Conservation (phyloP, 2,329 filamentous ascomycete species). For the Cercospora sesami region DNA sequence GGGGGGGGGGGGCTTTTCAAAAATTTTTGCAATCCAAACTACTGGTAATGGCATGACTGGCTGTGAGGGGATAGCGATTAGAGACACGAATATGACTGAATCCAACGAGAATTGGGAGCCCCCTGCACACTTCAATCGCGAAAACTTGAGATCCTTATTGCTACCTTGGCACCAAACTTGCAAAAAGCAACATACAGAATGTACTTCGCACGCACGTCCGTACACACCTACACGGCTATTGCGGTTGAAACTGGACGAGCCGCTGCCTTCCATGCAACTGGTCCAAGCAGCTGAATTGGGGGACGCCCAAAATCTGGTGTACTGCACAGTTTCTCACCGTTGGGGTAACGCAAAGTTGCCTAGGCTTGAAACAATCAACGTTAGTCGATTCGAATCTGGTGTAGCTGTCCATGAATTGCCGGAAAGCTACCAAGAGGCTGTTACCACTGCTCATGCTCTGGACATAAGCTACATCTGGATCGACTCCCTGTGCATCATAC, state of each 20-base stretch:
- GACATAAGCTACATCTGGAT: no score
- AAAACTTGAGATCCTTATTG: neutral
- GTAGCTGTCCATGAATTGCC: no score
- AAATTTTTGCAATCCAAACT: no score
- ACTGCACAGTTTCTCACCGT: neutral
- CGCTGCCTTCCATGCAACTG: neutral
- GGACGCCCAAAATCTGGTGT: neutral
- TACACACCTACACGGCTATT: neutral
- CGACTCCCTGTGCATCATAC: no score
- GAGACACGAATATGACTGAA: neutral
- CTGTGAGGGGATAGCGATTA: neutral
- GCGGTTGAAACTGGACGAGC: neutral
- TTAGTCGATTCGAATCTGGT: no score
- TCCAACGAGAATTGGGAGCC: neutral
- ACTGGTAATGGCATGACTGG: no score
- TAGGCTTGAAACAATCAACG: no score
- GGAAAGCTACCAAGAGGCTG: no score
- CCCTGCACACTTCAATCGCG: neutral
- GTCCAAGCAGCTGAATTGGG: neutral
- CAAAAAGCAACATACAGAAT: neutral
- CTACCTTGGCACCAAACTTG: neutral
- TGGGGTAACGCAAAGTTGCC: neutral
- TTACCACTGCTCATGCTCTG: no score
- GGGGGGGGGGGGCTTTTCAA: no score
- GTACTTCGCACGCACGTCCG: neutral